A percentile compares a stretch with the other conserved stretches of the same genome.
phyloP scores from a whole-genome alignment of 352 stramenopile species.

The Phytophthora ramorum region DNA sequence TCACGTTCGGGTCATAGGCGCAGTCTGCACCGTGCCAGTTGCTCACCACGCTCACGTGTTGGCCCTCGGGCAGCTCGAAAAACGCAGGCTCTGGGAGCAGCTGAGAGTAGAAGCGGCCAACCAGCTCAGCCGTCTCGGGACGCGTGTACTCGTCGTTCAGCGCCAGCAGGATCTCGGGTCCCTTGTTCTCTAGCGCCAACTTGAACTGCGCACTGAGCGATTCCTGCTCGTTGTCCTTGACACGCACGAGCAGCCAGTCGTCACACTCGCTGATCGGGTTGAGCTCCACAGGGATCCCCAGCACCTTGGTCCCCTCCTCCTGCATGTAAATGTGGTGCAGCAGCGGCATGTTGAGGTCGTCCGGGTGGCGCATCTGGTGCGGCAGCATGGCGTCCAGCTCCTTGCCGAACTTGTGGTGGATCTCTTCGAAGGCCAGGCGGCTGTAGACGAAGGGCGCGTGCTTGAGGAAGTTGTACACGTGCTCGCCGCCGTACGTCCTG shows the following conservation, averaged over 20 bases:
- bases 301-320: conserved; percentile 65
- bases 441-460: conserved; percentile 88
- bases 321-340: conserved; percentile 89
- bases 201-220: conserved; percentile 42
- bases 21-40: conserved; percentile 80
- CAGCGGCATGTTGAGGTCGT: conserved; percentile 86
- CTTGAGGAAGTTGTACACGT: conserved; percentile 89
- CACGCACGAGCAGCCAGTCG: conserved; percentile 80
- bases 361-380: conserved; percentile 67
- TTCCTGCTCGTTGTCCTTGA: conserved; percentile 64
- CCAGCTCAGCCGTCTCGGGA: conserved; percentile 56
- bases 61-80: conserved; percentile 68
- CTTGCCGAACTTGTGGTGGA: conserved; percentile 73
- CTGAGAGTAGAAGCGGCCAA: conserved; percentile 64
- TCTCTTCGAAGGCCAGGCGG: conserved; percentile 70
- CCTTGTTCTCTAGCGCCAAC: conserved; percentile 53
- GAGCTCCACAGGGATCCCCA: conserved; percentile 72
- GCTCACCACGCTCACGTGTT: conserved; percentile 60
- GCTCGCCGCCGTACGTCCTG: conserved; percentile 79
- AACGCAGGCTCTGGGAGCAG: conserved; percentile 59
- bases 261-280: conserved; percentile 76
- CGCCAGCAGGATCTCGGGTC: conserved; percentile 67
- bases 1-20: conserved; percentile 58
- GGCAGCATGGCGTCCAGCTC: conserved; percentile 60
- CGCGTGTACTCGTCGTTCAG: conserved; percentile 85